Base-by-base conservation (phyloP, 2,329 filamentous ascomycete genomes). In the Pleomassaria siparia region DNA sequence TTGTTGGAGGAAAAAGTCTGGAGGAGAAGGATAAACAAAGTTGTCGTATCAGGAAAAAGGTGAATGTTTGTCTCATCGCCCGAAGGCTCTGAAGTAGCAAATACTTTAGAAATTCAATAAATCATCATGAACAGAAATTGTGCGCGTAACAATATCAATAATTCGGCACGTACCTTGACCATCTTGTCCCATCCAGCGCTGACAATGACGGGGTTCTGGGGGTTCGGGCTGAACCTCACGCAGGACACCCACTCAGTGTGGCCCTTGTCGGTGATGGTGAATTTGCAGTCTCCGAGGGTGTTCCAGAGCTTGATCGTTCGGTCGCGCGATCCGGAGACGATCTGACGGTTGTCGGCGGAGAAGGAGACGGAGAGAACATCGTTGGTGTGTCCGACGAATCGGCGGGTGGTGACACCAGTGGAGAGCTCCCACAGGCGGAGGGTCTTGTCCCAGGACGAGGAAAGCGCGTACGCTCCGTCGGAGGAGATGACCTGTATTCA, bases 21-120 rank as follows among this genome's bases (percentile, higher is more conserved):
- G 33, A 37, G 46, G 40, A 40, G 8, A 29, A 33, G 41, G 35
- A 49, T 46, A 43, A 43, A 41, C 46, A 44, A 40, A 58, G 44
- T 61, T 66, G 40, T 53, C 24, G 69, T 73, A 84, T 95, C 89
- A 95, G 90, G 81, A 83, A 84, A 83, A 80, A 57, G 88, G 91
- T 92, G 88, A 88, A 84, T 83, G 79, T 81, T 95, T 85, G 89
- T 99, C 92, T 99, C 94, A 97, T 96, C 77, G 90, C 91, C 84
- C 75, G 76, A 76, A 79, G 84, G 90, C 91, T 99, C 94, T 96
- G 92, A 97, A 99, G 94, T 97, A 97, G 94, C 94, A 97, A 97
- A 97, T 97, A 97, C 91, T 90, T 91, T 80, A 74, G 35, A 76
- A n/a, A 76, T 73, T 84, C 88, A 85, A 52, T 83, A 88, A 84